Percentiles rank a stretch among this genome's conserved stretches.
phyloP scores from a whole-genome alignment of 768 basidiomycete species.

The Suillus placidus region DNA sequence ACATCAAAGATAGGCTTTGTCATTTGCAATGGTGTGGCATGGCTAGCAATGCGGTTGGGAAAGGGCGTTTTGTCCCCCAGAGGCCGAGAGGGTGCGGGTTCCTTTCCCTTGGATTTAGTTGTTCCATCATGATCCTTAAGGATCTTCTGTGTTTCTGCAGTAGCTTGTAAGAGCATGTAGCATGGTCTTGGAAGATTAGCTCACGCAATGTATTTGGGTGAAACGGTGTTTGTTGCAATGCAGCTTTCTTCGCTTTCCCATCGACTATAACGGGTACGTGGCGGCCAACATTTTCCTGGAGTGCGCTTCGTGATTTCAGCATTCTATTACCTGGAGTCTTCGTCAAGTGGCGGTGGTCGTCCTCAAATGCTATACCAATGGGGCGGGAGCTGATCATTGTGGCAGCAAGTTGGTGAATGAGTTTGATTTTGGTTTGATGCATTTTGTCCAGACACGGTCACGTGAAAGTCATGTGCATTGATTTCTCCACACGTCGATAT shows the following conservation, averaged over 20 bases:
- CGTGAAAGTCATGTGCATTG: slow-evolving; percentile 21
- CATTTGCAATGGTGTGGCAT: slow-evolving; percentile 18
- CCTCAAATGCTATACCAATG: slow-evolving; percentile 29
- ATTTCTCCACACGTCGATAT: neutral
- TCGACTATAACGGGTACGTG: slow-evolving; percentile 45
- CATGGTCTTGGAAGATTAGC: neutral
- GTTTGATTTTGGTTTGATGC: slow-evolving; percentile 9
- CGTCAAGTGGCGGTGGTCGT: slow-evolving; percentile 26
- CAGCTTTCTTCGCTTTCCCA: slow-evolving; percentile 46
- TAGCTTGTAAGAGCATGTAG: neutral
- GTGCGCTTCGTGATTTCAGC: slow-evolving; percentile 38
- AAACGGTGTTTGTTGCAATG: slow-evolving; percentile 38
- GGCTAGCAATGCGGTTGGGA: slow-evolving; percentile 54
- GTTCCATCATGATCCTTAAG: neutral
- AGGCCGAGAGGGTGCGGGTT: slow-evolving; percentile 43
- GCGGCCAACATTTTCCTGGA: slow-evolving; percentile 54
- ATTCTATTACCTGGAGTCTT: slow-evolving; percentile 62
- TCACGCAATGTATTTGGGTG: slow-evolving; percentile 33
- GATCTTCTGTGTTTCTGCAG: neutral
- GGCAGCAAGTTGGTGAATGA: slow-evolving; percentile 5
- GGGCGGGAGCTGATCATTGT: slow-evolving; percentile 32
- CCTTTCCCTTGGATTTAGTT: slow-evolving; percentile 24
- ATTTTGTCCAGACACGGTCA: slow-evolving; percentile 30
- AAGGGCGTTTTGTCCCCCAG: slow-evolving; percentile 79
- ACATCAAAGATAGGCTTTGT: slow-evolving; percentile 33